Percentiles rank a stretch among this genome's conserved stretches.
phyloP scores from a whole-genome alignment of 345 rosid species.

The Populus deltoides region DNA sequence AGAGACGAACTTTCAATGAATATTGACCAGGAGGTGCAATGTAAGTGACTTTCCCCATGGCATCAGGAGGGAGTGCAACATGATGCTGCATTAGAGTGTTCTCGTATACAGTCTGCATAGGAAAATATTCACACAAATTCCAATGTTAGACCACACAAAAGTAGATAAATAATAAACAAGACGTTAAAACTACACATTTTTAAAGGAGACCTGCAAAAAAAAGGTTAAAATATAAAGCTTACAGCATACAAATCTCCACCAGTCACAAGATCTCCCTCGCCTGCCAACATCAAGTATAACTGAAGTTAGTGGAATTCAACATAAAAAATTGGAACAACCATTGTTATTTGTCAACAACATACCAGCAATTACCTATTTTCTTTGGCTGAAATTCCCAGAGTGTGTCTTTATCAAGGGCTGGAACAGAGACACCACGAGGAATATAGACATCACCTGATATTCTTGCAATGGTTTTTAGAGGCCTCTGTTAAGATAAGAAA shows the following conservation, averaged over 20 bases:
- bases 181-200: neutral
- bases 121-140: constrained; percentile 15
- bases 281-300: constrained; percentile 39
- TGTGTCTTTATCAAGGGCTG: constrained; percentile 91
- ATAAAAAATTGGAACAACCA: constrained; percentile 2
- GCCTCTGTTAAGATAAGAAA: constrained; percentile 56
- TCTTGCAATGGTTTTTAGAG: constrained; percentile 93
- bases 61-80: constrained; percentile 90
- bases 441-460: constrained; percentile 95
- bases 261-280: constrained; percentile 94
- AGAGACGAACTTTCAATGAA: constrained; percentile 68
- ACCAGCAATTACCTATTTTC: constrained; percentile 56
- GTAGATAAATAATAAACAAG: neutral
- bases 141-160: constrained; percentile 6
- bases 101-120: constrained; percentile 84
- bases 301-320: constrained; percentile 10
- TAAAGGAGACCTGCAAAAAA: constrained; percentile 1
- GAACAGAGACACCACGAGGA: constrained; percentile 99
- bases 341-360: constrained; percentile 4
- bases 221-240: constrained; percentile 38
- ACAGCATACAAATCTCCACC: constrained; percentile 99
- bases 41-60: constrained; percentile 93
- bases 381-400: constrained; percentile 95
- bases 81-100: constrained; percentile 90
- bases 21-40: constrained; percentile 99